Percentiles rank a stretch among this genome's conserved stretches.
Conservation (phyloP, 2,329 filamentous ascomycete species). For the Hypoxylon sp. region DNA sequence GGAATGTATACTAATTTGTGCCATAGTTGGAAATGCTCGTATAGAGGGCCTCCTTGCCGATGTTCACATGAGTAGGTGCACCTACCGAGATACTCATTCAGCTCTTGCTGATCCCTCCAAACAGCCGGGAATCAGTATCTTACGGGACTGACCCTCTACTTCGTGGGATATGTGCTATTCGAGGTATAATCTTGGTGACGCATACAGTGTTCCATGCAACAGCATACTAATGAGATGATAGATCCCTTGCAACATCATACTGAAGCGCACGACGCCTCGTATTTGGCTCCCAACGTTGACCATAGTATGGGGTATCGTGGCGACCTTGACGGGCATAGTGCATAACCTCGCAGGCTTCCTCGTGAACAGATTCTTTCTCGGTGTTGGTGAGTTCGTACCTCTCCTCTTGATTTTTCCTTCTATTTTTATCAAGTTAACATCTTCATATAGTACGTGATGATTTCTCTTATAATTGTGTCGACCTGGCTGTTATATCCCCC, state of each 20-base stretch:
- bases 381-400: slow-evolving; percentile 54
- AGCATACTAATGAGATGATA: slow-evolving; percentile 43
- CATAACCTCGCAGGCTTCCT: slow-evolving; percentile 65
- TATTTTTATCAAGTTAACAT: slow-evolving; percentile 12
- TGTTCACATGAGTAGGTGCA: slow-evolving; percentile 64
- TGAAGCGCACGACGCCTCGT: slow-evolving; percentile 70
- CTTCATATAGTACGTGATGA: slow-evolving; percentile 31
- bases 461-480: neutral
- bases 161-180: slow-evolving; percentile 71
- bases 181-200: slow-evolving; percentile 56
- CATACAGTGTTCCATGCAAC: neutral
- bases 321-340: slow-evolving; percentile 65
- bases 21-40: slow-evolving; percentile 69
- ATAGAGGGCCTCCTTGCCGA: slow-evolving; percentile 68
- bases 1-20: neutral
- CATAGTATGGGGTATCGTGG: slow-evolving; percentile 67
- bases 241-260: slow-evolving; percentile 73
- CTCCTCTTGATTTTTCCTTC: neutral
- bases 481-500: neutral
- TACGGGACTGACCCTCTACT: slow-evolving; percentile 75
- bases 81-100: neutral
- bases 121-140: slow-evolving; percentile 72
- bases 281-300: slow-evolving; percentile 71
- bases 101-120: slow-evolving; percentile 8
- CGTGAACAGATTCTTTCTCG: slow-evolving; percentile 67